phyloP scores from a whole-genome alignment of 176 grass and related monocot genomes.

The Tillandsia leiboldiana region DNA sequence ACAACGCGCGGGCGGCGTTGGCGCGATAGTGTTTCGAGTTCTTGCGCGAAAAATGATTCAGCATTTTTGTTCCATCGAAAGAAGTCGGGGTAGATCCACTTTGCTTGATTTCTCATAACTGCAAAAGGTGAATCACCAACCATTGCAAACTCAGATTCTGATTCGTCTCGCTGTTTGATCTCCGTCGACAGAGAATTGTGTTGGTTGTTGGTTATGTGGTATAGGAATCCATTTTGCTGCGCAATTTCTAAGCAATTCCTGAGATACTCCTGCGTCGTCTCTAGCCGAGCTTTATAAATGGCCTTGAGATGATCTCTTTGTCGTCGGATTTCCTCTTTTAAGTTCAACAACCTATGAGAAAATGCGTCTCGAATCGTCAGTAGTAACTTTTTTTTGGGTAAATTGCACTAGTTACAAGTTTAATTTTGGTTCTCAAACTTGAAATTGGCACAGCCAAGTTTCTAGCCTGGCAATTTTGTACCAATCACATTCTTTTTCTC shows the following conservation, averaged over 20 bases:
- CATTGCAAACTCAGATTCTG: background rate
- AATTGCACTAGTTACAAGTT: background rate
- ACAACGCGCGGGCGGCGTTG: slow-evolving; percentile 53
- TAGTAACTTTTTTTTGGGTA: background rate
- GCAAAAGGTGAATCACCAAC: slow-evolving; percentile 23
- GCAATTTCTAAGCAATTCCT: slow-evolving; percentile 46
- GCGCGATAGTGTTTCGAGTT: slow-evolving; percentile 41
- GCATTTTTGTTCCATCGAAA: slow-evolving; percentile 14
- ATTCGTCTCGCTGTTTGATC: background rate
- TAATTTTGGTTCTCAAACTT: too few relatives aligned
- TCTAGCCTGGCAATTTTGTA: too few relatives aligned
- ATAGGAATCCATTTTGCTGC: slow-evolving; percentile 47
- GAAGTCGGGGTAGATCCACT: slow-evolving; percentile 40
- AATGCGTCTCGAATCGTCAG: background rate
- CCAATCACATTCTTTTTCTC: too few relatives aligned
- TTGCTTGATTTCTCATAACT: slow-evolving; percentile 26
- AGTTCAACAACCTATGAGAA: slow-evolving; percentile 21
- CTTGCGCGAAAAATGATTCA: slow-evolving; percentile 45
- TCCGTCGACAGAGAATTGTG: background rate
- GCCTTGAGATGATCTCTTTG: slow-evolving; percentile 48
- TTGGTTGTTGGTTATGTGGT: slow-evolving; percentile 25
- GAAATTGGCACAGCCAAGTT: background rate
- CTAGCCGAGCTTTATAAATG: slow-evolving; percentile 40
- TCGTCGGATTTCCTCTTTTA: slow-evolving; percentile 27
- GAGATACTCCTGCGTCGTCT: slow-evolving; percentile 51